Evolutionary conservation across 805 yeast genomes (phyloP).

Genomic region (Tanozyma kutaoensis): DNA sequence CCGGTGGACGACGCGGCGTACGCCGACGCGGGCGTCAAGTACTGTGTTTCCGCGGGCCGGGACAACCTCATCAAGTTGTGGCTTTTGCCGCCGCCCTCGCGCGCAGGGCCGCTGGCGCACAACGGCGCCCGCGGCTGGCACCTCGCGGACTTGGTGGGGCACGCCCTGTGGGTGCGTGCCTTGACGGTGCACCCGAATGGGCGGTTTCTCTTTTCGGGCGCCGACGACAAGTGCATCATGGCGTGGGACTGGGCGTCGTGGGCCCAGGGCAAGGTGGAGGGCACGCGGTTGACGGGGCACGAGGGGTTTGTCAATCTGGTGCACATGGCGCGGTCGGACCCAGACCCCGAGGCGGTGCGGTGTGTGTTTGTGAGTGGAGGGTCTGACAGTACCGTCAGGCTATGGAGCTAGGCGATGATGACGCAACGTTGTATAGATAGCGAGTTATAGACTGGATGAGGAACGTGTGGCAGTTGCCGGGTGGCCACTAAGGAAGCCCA

Average conservation of each 20-base stretch:
- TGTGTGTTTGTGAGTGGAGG: slow-evolving; percentile 55
- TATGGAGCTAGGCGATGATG: slow-evolving; percentile 31
- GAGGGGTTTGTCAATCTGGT: slow-evolving; percentile 66
- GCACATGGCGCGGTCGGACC: slow-evolving; percentile 5
- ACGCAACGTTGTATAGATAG: background rate
- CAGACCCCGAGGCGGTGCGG: slow-evolving; percentile 31
- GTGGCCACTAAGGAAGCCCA: too few relatives aligned
- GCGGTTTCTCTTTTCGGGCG: slow-evolving; percentile 48
- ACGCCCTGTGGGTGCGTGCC: slow-evolving; percentile 76
- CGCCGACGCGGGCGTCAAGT: slow-evolving; percentile 37
- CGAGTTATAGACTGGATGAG: too few relatives aligned
- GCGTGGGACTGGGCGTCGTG: slow-evolving; percentile 57
- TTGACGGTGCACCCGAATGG: slow-evolving; percentile 68
- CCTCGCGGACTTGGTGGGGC: slow-evolving; percentile 52
- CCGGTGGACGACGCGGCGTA: slow-evolving; percentile 14
- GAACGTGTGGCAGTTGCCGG: too few relatives aligned
- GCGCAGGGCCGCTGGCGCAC: slow-evolving; percentile 31
- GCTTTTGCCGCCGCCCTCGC: slow-evolving; percentile 53
- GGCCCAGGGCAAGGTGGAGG: slow-evolving; percentile 26
- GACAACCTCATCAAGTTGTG: slow-evolving; percentile 67
- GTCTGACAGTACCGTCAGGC: slow-evolving; percentile 38
- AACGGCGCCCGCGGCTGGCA: slow-evolving; percentile 49
- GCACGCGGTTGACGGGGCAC: slow-evolving; percentile 37
- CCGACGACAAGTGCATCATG: slow-evolving; percentile 68
- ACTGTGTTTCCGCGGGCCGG: slow-evolving; percentile 68